phyloP scores from a whole-genome alignment of 768 basidiomycete species.

The Crucibulum laeve region DNA sequence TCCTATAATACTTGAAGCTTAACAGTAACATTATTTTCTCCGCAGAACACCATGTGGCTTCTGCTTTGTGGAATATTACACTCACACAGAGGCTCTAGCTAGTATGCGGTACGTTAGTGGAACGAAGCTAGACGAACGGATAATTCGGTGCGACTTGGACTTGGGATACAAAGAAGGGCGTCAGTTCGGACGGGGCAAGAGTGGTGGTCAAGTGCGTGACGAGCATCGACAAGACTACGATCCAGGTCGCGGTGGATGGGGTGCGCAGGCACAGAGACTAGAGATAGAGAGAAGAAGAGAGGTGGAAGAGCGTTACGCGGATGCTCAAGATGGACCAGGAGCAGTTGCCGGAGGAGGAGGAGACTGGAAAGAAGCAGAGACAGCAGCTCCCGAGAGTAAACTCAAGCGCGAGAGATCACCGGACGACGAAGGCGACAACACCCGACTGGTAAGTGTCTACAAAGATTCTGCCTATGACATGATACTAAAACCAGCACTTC shows the following conservation, averaged over 20 bases:
- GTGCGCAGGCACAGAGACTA: conserved; percentile 73
- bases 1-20: neutral
- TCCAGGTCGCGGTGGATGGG: conserved; percentile 93
- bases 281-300: conserved; percentile 76
- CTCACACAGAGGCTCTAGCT: conserved; percentile 88
- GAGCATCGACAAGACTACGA: conserved; percentile 98
- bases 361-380: conserved; percentile 76
- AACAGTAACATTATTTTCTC: neutral
- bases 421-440: conserved; percentile 66
- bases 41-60: conserved; percentile 87
- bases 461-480: conserved; percentile 3
- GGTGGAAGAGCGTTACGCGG: conserved; percentile 83
- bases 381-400: conserved; percentile 27
- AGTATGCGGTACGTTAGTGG: conserved; percentile 93
- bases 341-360: conserved; percentile 82
- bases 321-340: conserved; percentile 74
- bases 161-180: conserved; percentile 94
- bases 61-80: conserved; percentile 96
- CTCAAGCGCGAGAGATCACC: conserved; percentile 75
- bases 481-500: conserved; percentile 3
- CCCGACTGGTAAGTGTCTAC: conserved; percentile 45
- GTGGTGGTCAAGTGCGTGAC: conserved; percentile 95
- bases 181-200: conserved; percentile 96
- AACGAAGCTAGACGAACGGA: conserved; percentile 98
- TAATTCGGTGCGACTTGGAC: conserved; percentile 97